Base-by-base conservation (phyloP, 2,329 filamentous ascomycete species). In the Aspergillus sojae region DNA sequence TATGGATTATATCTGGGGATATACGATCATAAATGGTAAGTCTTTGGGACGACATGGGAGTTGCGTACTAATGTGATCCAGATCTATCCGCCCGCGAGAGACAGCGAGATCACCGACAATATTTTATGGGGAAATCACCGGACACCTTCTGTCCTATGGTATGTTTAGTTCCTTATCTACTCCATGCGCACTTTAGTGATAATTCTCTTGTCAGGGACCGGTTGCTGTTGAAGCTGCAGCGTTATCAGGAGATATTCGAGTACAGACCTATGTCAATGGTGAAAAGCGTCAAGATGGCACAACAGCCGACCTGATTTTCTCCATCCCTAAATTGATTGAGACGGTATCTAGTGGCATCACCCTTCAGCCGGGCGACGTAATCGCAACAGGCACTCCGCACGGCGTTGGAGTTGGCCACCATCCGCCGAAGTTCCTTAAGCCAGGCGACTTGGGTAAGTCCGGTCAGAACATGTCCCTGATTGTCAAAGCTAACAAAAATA, bases 81-180 rank as follows among this genome's bases (percentile, higher is more conserved):
- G 85, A 87, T 57, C 76, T 87, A n/a, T 85, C 85, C 0, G 83
- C 84, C 0, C 74, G 85, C 12, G 82, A 83, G 50, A 78, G 80
- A 66, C 85, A 88, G 70, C 72, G 83, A 30, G 84, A 88, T 56
- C 85, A 88, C 62, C 87, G 87, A 70, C 86, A 88, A 65, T 88
- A 87, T 70, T 87, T 83, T 61, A 81, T 88, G 56, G 85, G 85
- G 10, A 87, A 87, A 70, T 85, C 81, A 0, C 74, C 80, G 0
- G 84, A 87, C 69, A 85, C 83, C 0, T 86, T 83, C 65, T 87
- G 84, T 64, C 84, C 84, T 0, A 86, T 86, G 48, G 48, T 52
- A 34, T 50, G 48, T n/a, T 52, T n/a, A 9, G 9, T n/a, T 52
- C 12, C n/a, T n/a, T 32, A 10, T 19, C 28, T n/a, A 2, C 0